Evolutionary conservation across 768 basidiomycete genomes (phyloP).

Genomic region (Boletus rufocinnamomeus): DNA sequence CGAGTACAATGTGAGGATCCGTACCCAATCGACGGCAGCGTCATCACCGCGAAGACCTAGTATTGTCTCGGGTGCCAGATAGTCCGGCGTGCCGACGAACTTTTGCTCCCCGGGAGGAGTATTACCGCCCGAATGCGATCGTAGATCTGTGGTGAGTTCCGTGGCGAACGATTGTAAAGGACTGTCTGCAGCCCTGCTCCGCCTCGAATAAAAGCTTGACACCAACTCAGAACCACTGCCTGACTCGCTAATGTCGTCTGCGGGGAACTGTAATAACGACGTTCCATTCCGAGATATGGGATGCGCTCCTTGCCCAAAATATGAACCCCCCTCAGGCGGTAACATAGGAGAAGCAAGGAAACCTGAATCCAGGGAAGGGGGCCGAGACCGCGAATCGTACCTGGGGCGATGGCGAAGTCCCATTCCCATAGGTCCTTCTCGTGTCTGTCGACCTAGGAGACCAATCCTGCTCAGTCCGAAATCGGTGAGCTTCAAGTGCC

Average conservation of each 20-base stretch:
- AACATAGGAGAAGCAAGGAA: conserved; percentile 78
- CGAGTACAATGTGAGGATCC: conserved; percentile 32
- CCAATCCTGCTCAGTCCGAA: conserved; percentile 97
- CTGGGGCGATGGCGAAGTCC: conserved; percentile 55
- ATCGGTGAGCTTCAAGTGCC: conserved; percentile 97
- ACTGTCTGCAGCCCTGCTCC: conserved; percentile 63
- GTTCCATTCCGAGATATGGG: conserved; percentile 59
- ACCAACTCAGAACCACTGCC: conserved; percentile 79
- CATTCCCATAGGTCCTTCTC: conserved; percentile 53
- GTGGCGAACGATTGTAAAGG: conserved; percentile 86
- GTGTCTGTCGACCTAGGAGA: conserved; percentile 95
- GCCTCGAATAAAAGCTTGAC: conserved; percentile 54
- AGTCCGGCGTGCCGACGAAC: conserved; percentile 97
- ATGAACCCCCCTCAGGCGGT: conserved; percentile 72
- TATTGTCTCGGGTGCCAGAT: conserved; percentile 94
- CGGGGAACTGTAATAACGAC: conserved; percentile 65
- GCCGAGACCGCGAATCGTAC: conserved; percentile 70
- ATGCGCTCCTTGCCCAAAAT: conserved; percentile 71
- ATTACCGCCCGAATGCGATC: conserved; percentile 62
- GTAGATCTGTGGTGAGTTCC: conserved; percentile 79
- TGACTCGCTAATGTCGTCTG: conserved; percentile 86
- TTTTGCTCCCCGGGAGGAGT: conserved; percentile 87
- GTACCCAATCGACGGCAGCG: conserved; percentile 94
- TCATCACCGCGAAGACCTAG: conserved; percentile 95
- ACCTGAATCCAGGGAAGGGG: conserved; percentile 79